Evolutionary conservation across 805 yeast species (phyloP).

Genomic region (Yarrowia osloensis): DNA sequence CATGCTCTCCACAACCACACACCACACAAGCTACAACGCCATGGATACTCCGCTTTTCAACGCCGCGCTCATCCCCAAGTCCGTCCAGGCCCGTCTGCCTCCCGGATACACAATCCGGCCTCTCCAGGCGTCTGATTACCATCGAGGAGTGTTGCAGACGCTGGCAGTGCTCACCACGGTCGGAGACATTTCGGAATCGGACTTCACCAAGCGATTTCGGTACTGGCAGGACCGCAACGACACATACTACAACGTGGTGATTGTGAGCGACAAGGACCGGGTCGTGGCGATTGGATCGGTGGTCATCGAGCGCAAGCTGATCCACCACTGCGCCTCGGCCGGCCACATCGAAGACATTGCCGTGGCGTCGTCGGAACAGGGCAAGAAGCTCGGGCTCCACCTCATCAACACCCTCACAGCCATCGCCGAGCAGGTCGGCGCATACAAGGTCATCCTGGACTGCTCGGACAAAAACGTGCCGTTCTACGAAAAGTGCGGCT

Average conservation of each 20-base stretch:
- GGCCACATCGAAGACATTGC: slow-evolving; percentile 97
- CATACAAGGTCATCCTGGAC: slow-evolving; percentile 88
- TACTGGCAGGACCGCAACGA: slow-evolving; percentile 58
- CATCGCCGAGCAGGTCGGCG: slow-evolving; percentile 61
- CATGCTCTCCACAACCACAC: background rate
- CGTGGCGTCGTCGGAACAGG: slow-evolving; percentile 73
- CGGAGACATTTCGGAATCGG: slow-evolving; percentile 60
- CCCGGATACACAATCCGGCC: slow-evolving; percentile 69
- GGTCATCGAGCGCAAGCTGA: slow-evolving; percentile 72
- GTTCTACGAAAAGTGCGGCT: slow-evolving; percentile 89
- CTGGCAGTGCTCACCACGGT: slow-evolving; percentile 76
- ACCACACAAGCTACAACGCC: background rate
- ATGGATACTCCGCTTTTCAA: slow-evolving; percentile 36
- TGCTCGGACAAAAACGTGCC: slow-evolving; percentile 80
- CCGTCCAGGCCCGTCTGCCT: slow-evolving; percentile 46
- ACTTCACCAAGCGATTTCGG: slow-evolving; percentile 54
- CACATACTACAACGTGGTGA: slow-evolving; percentile 69
- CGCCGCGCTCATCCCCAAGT: slow-evolving; percentile 38
- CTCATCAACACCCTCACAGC: slow-evolving; percentile 63
- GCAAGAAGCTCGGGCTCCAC: slow-evolving; percentile 72
- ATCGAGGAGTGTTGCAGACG: slow-evolving; percentile 62
- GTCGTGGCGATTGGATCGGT: slow-evolving; percentile 86
- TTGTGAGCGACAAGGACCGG: slow-evolving; percentile 52
- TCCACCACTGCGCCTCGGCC: slow-evolving; percentile 80
- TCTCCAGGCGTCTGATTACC: slow-evolving; percentile 56